These are phyloP conservation scores for Candida ipomoeae DNA, from an alignment of 805 yeast species.

Conservation along the genomic window DNA sequence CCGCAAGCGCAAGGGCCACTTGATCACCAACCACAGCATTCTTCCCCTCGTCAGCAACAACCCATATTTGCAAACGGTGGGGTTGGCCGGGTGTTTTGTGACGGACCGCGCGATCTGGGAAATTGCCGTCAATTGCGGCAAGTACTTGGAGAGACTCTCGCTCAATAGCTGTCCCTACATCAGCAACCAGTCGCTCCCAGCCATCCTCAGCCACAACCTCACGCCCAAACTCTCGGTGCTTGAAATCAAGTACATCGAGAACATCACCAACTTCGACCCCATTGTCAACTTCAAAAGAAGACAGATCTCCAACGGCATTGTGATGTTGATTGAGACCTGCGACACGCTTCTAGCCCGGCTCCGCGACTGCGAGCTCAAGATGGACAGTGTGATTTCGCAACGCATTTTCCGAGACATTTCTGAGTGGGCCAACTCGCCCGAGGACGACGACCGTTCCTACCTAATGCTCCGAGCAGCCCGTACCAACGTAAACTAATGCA, in stretches of 20 bases:
- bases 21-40: constrained; percentile 68
- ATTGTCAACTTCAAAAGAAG: constrained; percentile 63
- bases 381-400: constrained; percentile 55
- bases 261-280: constrained; percentile 56
- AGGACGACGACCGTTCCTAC: constrained; percentile 37
- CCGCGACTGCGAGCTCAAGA: constrained; percentile 53
- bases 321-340: constrained; percentile 73
- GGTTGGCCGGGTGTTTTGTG: constrained; percentile 83
- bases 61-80: constrained; percentile 57
- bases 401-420: constrained; percentile 59
- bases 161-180: constrained; percentile 65
- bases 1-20: constrained; percentile 62
- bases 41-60: constrained; percentile 55
- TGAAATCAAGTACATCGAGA: constrained; percentile 64
- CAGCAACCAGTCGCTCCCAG: constrained; percentile 57
- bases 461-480: constrained; percentile 4
- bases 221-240: constrained; percentile 55
- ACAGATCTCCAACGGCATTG: constrained; percentile 41
- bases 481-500: neutral
- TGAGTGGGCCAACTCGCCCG: constrained; percentile 54
- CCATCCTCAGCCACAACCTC: constrained; percentile 34
- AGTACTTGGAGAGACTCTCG: constrained; percentile 58
- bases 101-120: constrained; percentile 81
- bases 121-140: constrained; percentile 51
- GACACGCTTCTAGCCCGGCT: constrained; percentile 60